Evolutionary conservation across 2,329 filamentous ascomycete genomes (phyloP), one percentile per base, ranked within the genome.

Genomic region (Epichloe sibirici): DNA sequence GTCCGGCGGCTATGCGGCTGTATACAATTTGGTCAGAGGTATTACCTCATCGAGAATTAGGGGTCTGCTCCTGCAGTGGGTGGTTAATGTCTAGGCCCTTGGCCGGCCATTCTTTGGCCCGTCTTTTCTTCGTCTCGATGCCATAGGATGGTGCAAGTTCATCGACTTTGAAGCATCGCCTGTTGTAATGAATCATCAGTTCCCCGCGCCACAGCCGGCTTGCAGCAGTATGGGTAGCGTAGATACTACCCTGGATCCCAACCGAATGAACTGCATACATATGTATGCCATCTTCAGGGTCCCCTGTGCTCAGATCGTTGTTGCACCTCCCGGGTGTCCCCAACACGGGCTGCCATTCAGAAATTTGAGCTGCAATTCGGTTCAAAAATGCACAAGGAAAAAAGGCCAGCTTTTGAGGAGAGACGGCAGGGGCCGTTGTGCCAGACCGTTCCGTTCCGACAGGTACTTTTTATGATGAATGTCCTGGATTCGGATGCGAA

Each of bases 331-430:
- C 21, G 34, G 34, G 49, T 51, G 49, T 51, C 40, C 31, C 42
- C 31, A 51, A 31, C 49, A 45, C 49, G 49, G 49, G 11, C 21
- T 31, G 49, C 45, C 49, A 51, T 51, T 23, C n/a, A 48, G 17
- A 28, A 2, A 38, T 17, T 23, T 25, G 17, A n/a, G 21, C 46
- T 38, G 21, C 21, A 21, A 21, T 21, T 21, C 17, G 17, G 17
- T 21, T 21, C 17, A 21, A 21, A 21, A 2, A 21, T 21, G 17
- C 2, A 21, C 17, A 21, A 21, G 21, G 7, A 25, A 38, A 38
- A 48, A 25, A 8, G 40, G 31, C 43, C 43, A 23, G 45, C 43
- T 21, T 21, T 21, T 21, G 17, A 21, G 17, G 17, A 21, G 17
- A 21, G 17, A 21, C 17, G 17, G 17, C 17, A 21, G 17, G 17